Percentiles rank a stretch among this genome's conserved stretches.
Conservation (phyloP, 352 stramenopile species). For the Thalassiosira livingstoniorum region DNA sequence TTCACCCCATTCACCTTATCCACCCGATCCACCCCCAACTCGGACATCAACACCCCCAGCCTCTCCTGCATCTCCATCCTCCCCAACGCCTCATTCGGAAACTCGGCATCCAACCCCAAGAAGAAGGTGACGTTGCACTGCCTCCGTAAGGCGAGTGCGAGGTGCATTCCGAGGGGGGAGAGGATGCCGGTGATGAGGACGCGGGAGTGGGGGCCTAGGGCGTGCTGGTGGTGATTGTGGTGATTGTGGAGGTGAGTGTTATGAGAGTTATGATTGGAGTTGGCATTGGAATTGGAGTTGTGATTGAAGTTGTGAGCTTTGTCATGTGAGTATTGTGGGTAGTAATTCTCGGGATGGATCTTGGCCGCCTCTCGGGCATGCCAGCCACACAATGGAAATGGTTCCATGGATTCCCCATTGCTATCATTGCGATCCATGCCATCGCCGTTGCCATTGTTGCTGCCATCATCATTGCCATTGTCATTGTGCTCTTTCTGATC, state of each 20-base stretch:
- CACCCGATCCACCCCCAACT: no score
- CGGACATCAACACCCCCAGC: constrained; percentile 62
- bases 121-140: constrained; percentile 75
- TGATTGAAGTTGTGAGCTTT: not conserved
- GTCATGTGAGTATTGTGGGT: not conserved
- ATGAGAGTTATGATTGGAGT: not conserved
- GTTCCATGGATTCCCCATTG: constrained; percentile 1
- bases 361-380: constrained; percentile 38
- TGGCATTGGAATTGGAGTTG: not conserved
- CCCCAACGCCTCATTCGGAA: constrained; percentile 73
- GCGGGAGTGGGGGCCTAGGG: constrained; percentile 47
- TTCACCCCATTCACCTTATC: constrained; percentile 50
- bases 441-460: not conserved
- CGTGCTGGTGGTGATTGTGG: not conserved
- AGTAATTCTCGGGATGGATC: constrained; percentile 49
- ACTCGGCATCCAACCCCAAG: constrained; percentile 69
- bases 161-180: constrained; percentile 65
- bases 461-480: not conserved
- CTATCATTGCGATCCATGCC: not conserved
- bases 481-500: not conserved
- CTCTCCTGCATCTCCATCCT: constrained; percentile 67
- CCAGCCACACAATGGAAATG: constrained; percentile 31
- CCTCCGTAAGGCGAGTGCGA: constrained; percentile 68
- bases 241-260: not conserved
- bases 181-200: constrained; percentile 82